Evolutionary conservation across 352 stramenopile genomes (phyloP), one percentile per base, ranked within the genome.

Genomic region (Pythium coloratum): DNA sequence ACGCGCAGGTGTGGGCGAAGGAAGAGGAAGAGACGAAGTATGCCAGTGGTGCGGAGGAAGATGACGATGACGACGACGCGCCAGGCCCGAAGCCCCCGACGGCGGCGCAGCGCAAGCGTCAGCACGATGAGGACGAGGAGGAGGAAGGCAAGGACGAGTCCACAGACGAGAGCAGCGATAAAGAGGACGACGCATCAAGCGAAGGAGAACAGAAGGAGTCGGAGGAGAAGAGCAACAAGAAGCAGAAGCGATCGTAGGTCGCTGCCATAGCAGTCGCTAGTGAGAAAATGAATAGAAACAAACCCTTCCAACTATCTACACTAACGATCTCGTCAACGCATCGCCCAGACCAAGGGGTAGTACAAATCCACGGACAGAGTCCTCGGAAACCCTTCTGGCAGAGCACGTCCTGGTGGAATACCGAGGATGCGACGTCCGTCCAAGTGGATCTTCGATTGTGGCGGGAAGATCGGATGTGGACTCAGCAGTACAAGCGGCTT

Each of bases 1-100:
- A 59, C 3, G 65, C 67, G 4, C 62, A 76, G 14, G 65, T 95
- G 3, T 92, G 79, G 82, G 82, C 80, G 10, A 82, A 76, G 2
- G 65, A 91, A 62, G 66, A 88, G 18, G 84, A 96, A 63, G 80
- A 92, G 57, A 67, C 81, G 33, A 73, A 88, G 49, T 78, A 90
- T 32, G 79, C 76, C n/a, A 73, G 66, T 49, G 66, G 67, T 70
- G 75, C 73, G 16, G 76, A 85, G 16, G 76, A 83, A 28, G 74
- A 86, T 7, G 75, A 77, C n/a, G 62, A 70, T 30, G 65, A 63
- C 28, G 50, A 63, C 28, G 69, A 91, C 69, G 75, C 69, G 24
- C 73, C 77, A 14, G 75, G 62, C 13, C 61, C 66, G 2, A 83
- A 55, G 68, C 42, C 49, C 3, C 64, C 69, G 51, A 66, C 40